Evolutionary conservation across 257 asterid genomes (phyloP).

Genomic region (Leptodermis oblonga): DNA sequence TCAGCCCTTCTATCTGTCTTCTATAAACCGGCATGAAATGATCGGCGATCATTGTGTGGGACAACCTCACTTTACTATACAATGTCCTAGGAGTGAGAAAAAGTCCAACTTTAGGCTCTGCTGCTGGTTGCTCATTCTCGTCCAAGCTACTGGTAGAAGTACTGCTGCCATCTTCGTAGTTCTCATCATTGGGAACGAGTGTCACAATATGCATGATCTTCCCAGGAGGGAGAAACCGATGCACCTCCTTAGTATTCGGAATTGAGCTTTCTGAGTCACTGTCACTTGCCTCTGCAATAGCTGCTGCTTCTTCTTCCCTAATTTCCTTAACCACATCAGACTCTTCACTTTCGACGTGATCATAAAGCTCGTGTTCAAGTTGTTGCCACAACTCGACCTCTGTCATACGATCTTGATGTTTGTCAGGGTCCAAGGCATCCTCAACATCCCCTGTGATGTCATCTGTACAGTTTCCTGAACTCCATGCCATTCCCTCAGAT

Average conservation of each 20-base stretch:
- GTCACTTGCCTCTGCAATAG: conserved; percentile 61
- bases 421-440: conserved; percentile 38
- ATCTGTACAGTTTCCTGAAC: conserved; percentile 23
- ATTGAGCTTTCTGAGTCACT: conserved; percentile 37
- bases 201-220: conserved; percentile 83
- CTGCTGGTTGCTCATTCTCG: conserved; percentile 21
- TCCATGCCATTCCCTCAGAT: conserved; percentile 29
- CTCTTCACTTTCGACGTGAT: conserved; percentile 38
- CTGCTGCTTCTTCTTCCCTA: conserved; percentile 82
- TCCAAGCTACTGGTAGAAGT: conserved; percentile 29
- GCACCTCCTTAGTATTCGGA: conserved; percentile 72
- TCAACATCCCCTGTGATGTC: conserved; percentile 37
- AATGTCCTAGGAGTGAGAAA: conserved; percentile 70
- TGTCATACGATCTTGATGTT: conserved; percentile 65
- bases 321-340: conserved; percentile 56
- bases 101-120: conserved; percentile 51
- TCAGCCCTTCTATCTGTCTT: conserved; percentile 73
- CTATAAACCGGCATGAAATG: conserved; percentile 95
- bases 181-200: conserved; percentile 40
- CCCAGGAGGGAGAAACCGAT: conserved; percentile 89
- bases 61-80: conserved; percentile 80
- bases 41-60: conserved; percentile 87
- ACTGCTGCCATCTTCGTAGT: conserved; percentile 25
- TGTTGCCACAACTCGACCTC: conserved; percentile 96
- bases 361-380: conserved; percentile 83